phyloP scores from a whole-genome alignment of 2,329 filamentous ascomycete genomes.

The Leptographium wingfieldii region DNA sequence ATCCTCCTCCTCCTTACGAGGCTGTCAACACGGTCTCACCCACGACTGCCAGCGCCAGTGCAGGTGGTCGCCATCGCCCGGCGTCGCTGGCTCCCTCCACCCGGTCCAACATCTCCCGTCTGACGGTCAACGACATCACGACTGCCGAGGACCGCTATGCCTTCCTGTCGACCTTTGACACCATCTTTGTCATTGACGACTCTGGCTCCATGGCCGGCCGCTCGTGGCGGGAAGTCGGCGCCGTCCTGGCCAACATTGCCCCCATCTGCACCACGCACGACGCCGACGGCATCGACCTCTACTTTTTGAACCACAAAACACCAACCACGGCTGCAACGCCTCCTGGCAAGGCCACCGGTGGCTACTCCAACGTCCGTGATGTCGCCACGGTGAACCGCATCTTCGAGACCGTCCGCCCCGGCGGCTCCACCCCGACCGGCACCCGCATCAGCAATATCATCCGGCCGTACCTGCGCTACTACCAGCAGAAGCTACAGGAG shows the following conservation, averaged over 20 bases:
- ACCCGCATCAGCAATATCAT: slow-evolving; percentile 59
- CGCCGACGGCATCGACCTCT: slow-evolving; percentile 75
- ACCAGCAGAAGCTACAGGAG: slow-evolving; percentile 22
- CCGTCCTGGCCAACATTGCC: slow-evolving; percentile 59
- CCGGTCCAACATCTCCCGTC: slow-evolving; percentile 7
- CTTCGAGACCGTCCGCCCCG: slow-evolving; percentile 55
- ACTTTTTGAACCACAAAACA: slow-evolving; percentile 65
- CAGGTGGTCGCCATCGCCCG: neutral
- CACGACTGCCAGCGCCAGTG: neutral
- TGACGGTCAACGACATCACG: slow-evolving; percentile 18
- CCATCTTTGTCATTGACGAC: slow-evolving; percentile 83
- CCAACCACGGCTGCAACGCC: slow-evolving; percentile 18
- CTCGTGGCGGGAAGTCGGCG: slow-evolving; percentile 63
- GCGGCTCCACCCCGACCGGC: slow-evolving; percentile 62
- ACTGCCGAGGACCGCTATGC: slow-evolving; percentile 54
- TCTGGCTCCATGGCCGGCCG: slow-evolving; percentile 70
- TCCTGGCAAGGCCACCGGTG: slow-evolving; percentile 28
- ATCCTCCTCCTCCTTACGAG: slow-evolving; percentile 24
- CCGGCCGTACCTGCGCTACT: slow-evolving; percentile 52
- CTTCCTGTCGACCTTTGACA: slow-evolving; percentile 73
- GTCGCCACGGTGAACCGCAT: slow-evolving; percentile 49
- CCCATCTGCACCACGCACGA: slow-evolving; percentile 75
- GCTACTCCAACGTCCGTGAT: slow-evolving; percentile 52
- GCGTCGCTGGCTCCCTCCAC: slow-evolving; percentile 15
- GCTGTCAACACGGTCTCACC: neutral